Evolutionary conservation across 768 basidiomycete genomes (phyloP), one percentile per base, ranked within the genome.

Genomic region (Panellus pusillus): DNA sequence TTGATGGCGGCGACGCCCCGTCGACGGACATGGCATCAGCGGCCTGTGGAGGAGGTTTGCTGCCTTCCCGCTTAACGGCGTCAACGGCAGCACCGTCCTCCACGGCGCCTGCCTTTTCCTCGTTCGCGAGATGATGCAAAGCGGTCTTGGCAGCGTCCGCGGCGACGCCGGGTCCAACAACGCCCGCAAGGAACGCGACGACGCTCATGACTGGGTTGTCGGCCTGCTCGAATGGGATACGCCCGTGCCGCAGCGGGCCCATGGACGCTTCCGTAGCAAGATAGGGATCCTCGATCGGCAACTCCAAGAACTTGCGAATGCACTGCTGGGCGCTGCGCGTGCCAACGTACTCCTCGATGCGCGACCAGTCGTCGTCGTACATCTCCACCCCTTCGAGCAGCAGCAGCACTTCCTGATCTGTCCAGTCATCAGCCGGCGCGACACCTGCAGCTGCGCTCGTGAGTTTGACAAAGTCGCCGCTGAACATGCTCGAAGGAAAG

Each of bases 131-230:
- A 52, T 89, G 89, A 41, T 89, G 89, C 55, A 96, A 71, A 0
- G 93, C 94, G 0, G 86, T 86, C 68, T 93, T 93, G 6, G 97
- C 97, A 1, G 95, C 96, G 55, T 93, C 93, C 0, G 93, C 90
- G 4, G 95, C 96, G 4, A 97, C 89, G 0, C 87, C 86, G 0
- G 93, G 93, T 9, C 84, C 85, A 7, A 98, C 89, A 9, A 95
- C 93, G 6, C 92, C 90, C 8, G 97, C 93, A 19, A 99, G 77
- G 75, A 98, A 98, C 2, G 97, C 93, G 17, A 98, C 95, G 19
- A 98, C 97, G 68, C 91, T 93, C 93, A 99, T 93, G 15, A 99
- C 93, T 0, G 97, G 97, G 65, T 98, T 98, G 65, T 99, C 97
- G 5, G 91, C 84, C 67, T 93, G 91, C 62, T 93, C 89, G 66